Evolutionary conservation across 352 stramenopile species (phyloP).

Genomic region (Pythium aphanidermatum): DNA sequence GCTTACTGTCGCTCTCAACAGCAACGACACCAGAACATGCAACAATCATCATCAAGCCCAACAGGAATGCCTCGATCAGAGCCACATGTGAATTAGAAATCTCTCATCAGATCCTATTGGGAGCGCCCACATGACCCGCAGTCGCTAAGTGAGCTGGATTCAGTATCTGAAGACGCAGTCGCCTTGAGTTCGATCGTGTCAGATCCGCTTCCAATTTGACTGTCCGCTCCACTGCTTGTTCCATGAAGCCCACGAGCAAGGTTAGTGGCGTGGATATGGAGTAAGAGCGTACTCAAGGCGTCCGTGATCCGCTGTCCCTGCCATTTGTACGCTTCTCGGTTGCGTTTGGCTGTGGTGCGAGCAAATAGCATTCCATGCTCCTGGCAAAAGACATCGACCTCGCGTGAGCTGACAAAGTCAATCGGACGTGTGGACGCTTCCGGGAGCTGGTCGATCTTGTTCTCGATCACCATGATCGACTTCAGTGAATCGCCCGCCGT

Average conservation of each 20-base stretch:
- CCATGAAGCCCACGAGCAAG: slow-evolving; percentile 24
- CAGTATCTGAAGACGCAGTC: background rate
- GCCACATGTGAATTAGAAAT: background rate
- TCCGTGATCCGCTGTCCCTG: slow-evolving; percentile 44
- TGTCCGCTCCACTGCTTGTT: background rate
- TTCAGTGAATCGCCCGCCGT: slow-evolving; percentile 83
- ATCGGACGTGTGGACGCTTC: slow-evolving; percentile 10
- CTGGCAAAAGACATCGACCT: slow-evolving; percentile 50
- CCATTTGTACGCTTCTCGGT: slow-evolving; percentile 49
- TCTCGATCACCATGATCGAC: slow-evolving; percentile 84
- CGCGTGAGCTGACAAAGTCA: slow-evolving; percentile 38
- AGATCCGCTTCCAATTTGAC: background rate
- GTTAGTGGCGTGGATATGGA: slow-evolving; percentile 48
- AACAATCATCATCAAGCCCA: background rate
- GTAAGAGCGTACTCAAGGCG: slow-evolving; percentile 45
- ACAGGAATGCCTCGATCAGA: background rate
- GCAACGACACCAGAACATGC: slow-evolving; percentile 5
- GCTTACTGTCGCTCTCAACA: slow-evolving; percentile 22
- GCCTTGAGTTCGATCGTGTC: slow-evolving; percentile 15
- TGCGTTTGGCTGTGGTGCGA: slow-evolving; percentile 58
- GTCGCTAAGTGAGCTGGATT: slow-evolving; percentile 11
- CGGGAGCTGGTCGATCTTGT: slow-evolving; percentile 82
- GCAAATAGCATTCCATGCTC: slow-evolving; percentile 54
- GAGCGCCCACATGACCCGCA: slow-evolving; percentile 19
- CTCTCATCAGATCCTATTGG: slow-evolving; percentile 7